phyloP scores from a whole-genome alignment of 2,329 filamentous ascomycete genomes.

The Cercospora janseana region DNA sequence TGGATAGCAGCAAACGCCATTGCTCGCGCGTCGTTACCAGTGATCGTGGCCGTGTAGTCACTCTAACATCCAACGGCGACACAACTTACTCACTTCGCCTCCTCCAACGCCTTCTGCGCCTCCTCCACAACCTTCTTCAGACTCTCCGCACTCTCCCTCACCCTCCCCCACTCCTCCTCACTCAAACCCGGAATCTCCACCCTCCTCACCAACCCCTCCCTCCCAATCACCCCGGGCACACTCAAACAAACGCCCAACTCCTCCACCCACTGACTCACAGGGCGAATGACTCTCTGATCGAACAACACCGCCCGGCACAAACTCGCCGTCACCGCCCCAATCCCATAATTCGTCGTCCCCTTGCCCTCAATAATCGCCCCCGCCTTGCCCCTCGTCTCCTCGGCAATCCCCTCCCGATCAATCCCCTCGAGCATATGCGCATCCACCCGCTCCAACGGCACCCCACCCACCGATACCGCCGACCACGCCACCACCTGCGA shows the following conservation, averaged over 20 bases:
- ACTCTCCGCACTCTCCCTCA: slow-evolving; percentile 39
- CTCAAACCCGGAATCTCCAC: slow-evolving; percentile 38
- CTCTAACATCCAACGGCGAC: too few species aligned
- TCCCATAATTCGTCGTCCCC: slow-evolving; percentile 52
- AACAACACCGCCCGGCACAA: slow-evolving; percentile 54
- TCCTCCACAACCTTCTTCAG: slow-evolving; percentile 41
- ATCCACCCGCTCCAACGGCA: slow-evolving; percentile 41
- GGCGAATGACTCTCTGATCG: slow-evolving; percentile 49
- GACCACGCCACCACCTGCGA: slow-evolving; percentile 52
- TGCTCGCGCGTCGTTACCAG: too few species aligned
- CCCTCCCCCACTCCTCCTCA: slow-evolving; percentile 36
- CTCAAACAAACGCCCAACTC: slow-evolving; percentile 51
- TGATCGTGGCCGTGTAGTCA: too few species aligned
- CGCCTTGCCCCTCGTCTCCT: slow-evolving; percentile 49
- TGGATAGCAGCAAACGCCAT: too few species aligned
- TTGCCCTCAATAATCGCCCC: slow-evolving; percentile 51
- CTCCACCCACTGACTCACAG: slow-evolving; percentile 52
- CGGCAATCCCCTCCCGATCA: slow-evolving; percentile 41
- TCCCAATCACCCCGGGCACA: slow-evolving; percentile 51
- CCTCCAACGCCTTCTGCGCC: slow-evolving; percentile 37
- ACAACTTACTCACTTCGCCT: background rate
- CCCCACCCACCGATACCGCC: slow-evolving; percentile 44
- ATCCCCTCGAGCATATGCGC: slow-evolving; percentile 28
- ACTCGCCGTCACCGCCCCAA: slow-evolving; percentile 49
- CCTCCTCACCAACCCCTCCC: slow-evolving; percentile 46